A percentile compares a stretch with the other conserved stretches of the same genome.
Evolutionary conservation across 2,329 filamentous ascomycete species (phyloP).

Genomic region (Penicillium sclerotiorum): DNA sequence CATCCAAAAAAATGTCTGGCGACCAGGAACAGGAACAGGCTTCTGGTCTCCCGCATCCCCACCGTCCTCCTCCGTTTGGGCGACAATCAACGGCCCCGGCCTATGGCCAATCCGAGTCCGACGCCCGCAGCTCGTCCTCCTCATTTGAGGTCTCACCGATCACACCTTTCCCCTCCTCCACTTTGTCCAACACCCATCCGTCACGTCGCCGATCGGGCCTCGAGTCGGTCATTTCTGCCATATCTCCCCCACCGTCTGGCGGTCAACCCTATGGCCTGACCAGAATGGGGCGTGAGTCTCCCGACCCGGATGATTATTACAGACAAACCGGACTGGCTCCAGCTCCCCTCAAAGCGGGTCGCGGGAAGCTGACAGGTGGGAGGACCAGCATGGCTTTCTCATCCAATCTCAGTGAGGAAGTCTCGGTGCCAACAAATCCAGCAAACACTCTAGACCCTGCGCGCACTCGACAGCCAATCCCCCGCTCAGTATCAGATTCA

Average conservation of each 20-base stretch:
- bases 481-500: slow-evolving; percentile 38
- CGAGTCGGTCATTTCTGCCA: slow-evolving; percentile 16
- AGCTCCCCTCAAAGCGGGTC: slow-evolving; percentile 10
- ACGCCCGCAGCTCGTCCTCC: slow-evolving; percentile 15
- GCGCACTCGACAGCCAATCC: slow-evolving; percentile 24
- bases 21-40: slow-evolving; percentile 45
- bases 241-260: slow-evolving; percentile 25
- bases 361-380: slow-evolving; percentile 25
- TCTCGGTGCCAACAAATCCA: slow-evolving; percentile 32
- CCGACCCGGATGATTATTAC: slow-evolving; percentile 57
- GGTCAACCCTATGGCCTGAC: slow-evolving; percentile 13
- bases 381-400: slow-evolving; percentile 25
- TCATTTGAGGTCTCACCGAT: slow-evolving; percentile 33
- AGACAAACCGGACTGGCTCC: slow-evolving; percentile 47
- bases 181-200: slow-evolving; percentile 28
- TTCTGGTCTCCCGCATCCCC: slow-evolving; percentile 37
- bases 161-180: slow-evolving; percentile 25
- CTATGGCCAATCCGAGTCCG: slow-evolving; percentile 28
- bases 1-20: slow-evolving; percentile 47
- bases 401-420: slow-evolving; percentile 18
- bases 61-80: slow-evolving; percentile 32
- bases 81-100: slow-evolving; percentile 34
- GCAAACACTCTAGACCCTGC: slow-evolving; percentile 28
- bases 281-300: slow-evolving; percentile 34
- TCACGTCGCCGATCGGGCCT: slow-evolving; percentile 24